Base-by-base conservation (phyloP, 208 protist species). In the Wallacemonas sp. region DNA sequence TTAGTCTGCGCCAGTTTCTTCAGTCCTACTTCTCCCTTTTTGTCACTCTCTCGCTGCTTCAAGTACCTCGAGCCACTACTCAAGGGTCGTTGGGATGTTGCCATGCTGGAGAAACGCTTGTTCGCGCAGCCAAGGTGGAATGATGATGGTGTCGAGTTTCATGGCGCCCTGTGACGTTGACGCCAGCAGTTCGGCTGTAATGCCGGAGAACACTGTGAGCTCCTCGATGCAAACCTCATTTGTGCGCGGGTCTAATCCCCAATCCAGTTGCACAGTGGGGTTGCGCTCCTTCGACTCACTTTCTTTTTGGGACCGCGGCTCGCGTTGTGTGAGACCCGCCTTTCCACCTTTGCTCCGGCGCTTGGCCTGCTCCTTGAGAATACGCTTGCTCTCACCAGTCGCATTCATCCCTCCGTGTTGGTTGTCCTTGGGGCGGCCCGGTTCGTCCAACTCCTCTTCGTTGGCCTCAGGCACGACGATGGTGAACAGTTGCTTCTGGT, bases 101-200 rank as follows among this genome's bases (percentile, higher is more conserved):
- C 59, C 53, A 17, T 69, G 67, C 15, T 30, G 41, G 15, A 21
- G 42, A 11, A 59, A 47, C 15, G 73, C 77, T n/a, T 31, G 56
- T 49, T 74, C 51, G 2, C 89, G 71, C 46, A 78, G 66, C 85
- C 83, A 92, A 31, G 89, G 89, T 22, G 86, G 81, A 33, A 89
- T 56, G 26, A 95, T 9, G 26, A 88, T 72, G 71, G 92, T 79
- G 41, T 66, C 56, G 42, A 90, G 44, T 22, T 68, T 68, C 26
- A 85, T 70, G n/a, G 75, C 75, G 1, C 77, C 83, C 17, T 70
- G 68, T 30, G 78, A 49, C 38, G 42, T 21, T 21, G 45, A 65
- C 34, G 78, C 73, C 11, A 77, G 53, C 31, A 95, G 62, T 26
- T 80, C 61, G 1, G 71, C 89, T 2, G 83, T 77, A 17, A 91